Base-by-base conservation (phyloP, 108 stramenopile genomes). In the Cylindrotheca fusiformis region DNA sequence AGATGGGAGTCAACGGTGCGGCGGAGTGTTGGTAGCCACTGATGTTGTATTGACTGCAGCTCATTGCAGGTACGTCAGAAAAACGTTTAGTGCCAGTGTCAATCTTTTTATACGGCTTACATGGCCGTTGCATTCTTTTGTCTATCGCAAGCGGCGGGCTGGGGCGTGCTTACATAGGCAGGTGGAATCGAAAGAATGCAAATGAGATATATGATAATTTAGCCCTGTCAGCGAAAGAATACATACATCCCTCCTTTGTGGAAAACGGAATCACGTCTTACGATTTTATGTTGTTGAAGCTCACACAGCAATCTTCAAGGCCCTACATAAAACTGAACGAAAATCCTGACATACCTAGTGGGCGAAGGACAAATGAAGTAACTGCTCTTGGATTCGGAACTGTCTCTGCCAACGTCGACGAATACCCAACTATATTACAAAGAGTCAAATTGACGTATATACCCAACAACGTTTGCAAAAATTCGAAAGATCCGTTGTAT, bases 41-140 rank as follows among this genome's bases (percentile, higher is more conserved):
- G 88, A 90, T 58, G 67, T 86, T 12, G 75, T 90, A 10, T 33
- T 90, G 41, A 82, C 83, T 6, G 88, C 88, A 21, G 78, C 83
- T 0, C 88, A 90, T 71, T 90, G 88, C 62, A 46, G n/a, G n/a
- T n/a, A n/a, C n/a, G n/a, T n/a, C n/a, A n/a, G n/a, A n/a, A n/a
- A n/a, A n/a, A n/a, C n/a, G n/a, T n/a, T n/a, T n/a, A 53, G 19
- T n/a, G n/a, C n/a, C n/a, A n/a, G n/a, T n/a, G n/a, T n/a, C 17
- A 17, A 45, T 10, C 10, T 56, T 62, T 1, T 63, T 69, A 21
- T 69, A 56, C 6, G 10, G 18, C 10, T 56, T 12, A 25, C 22
- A 56, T 30, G 17, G 55, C 17, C 18, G 28, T 56, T 24, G 55
- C 55, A n/a, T n/a, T n/a, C n/a, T n/a, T n/a, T n/a, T n/a, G n/a